Base-by-base conservation (phyloP, 805 yeast genomes). In the Lipomyces kockii region DNA sequence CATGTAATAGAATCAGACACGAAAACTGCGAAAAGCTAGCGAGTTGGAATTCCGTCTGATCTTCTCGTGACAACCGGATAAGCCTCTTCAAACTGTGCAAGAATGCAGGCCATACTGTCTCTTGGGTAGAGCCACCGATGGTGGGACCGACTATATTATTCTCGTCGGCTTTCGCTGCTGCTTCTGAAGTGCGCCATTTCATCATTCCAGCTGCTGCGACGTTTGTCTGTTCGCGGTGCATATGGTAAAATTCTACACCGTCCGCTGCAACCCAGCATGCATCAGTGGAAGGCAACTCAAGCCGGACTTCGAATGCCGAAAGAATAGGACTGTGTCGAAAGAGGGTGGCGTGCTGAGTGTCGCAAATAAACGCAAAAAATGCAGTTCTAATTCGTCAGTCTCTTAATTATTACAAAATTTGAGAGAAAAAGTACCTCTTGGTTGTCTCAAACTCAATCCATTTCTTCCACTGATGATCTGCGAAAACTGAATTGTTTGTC, bases 371-470 rank as follows among this genome's bases (percentile, higher is more conserved):
- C n/a, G 79, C 81, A 65, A 83, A 80, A 60, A 78, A 82, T 0
- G 81, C 80, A 2, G 80, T 70, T 63, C 85, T 73, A 20, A 54
- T 2, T 7, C n/a, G 37, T 46, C 35, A 62, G 29, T 53, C 4
- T 46, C 12, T 12, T 5, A 7, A 11, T 29, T 9, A 3, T 9
- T 22, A 20, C 37, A 29, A 62, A 27, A 32, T 17, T 11, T 6
- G 17, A 35, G 37, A 14, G 32, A 53, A 3, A n/a, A 22, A 53
- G 4, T 49, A 67, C 66, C 71, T 51, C 70, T 84, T 85, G 64
- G 79, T 72, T 39, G 81, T 75, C 69, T 85, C 87, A 69, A 80
- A 81, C 29, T 76, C 65, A 2, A 81, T 77, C 87, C 87, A 85
- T 25, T 80, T 78, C 8, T 73, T 66, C 87, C 87, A 85, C 58